Conservation (phyloP, 2,329 filamentous ascomycete genomes). For the Aspergillus fischeri region DNA sequence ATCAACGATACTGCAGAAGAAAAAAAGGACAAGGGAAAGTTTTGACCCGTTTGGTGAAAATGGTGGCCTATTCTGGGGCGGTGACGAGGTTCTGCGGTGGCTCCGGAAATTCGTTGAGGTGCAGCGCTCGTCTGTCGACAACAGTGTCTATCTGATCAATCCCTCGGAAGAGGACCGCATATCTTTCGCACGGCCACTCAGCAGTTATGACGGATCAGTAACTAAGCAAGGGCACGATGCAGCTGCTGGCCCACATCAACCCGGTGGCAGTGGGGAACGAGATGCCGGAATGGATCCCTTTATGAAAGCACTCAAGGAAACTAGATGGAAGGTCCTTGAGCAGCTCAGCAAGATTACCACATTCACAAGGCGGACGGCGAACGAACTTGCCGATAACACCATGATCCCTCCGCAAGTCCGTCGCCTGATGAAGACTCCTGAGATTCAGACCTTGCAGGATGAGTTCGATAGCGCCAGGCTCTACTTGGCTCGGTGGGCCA, state of each 20-base stretch:
- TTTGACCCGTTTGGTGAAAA: slow-evolving; percentile 87
- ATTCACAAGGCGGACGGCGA: slow-evolving; percentile 85
- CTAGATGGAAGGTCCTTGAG: slow-evolving; percentile 93
- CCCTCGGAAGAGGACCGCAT: slow-evolving; percentile 78
- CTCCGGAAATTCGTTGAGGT: slow-evolving; percentile 77
- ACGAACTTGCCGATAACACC: slow-evolving; percentile 87
- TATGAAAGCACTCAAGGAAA: slow-evolving; percentile 89
- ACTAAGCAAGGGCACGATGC: slow-evolving; percentile 30
- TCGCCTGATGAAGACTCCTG: slow-evolving; percentile 79
- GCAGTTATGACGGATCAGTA: slow-evolving; percentile 38
- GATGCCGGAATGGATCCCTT: slow-evolving; percentile 88
- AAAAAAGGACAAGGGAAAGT: slow-evolving; percentile 73
- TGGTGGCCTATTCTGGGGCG: slow-evolving; percentile 89
- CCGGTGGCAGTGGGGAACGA: slow-evolving; percentile 30
- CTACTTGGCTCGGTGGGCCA: slow-evolving; percentile 94
- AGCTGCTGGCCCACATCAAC: slow-evolving; percentile 32
- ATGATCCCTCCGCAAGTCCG: slow-evolving; percentile 85
- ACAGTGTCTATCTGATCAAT: slow-evolving; percentile 86
- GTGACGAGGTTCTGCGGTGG: slow-evolving; percentile 92
- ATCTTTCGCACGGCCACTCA: slow-evolving; percentile 61
- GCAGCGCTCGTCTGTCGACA: slow-evolving; percentile 79
- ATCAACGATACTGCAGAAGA: slow-evolving; percentile 90
- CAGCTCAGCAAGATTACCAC: slow-evolving; percentile 97
- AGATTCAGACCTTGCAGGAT: slow-evolving; percentile 91
- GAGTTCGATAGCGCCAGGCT: slow-evolving; percentile 95